Evolutionary conservation across 2,329 filamentous ascomycete species (phyloP), one percentile per base, ranked within the genome.

Genomic region (Fusarium sp.): DNA sequence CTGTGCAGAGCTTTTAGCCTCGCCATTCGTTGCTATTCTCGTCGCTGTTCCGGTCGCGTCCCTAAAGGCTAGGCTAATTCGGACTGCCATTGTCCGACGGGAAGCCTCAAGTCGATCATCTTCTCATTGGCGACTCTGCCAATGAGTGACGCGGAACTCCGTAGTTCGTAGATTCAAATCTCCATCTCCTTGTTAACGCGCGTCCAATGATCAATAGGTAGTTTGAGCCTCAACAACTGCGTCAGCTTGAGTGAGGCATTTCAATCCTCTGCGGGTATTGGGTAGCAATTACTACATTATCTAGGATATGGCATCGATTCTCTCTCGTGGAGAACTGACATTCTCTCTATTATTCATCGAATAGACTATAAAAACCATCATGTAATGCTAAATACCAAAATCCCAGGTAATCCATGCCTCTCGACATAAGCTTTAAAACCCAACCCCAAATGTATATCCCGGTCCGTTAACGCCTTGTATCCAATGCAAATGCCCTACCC

Each of bases 401-500:
- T 42, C 22, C 34, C 65, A 57, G 6, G 43, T 60, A 36, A n/a
- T n/a, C 15, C 26, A 34, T 49, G 50, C 44, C 53, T 55, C 49
- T 34, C n/a, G 44, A 42, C 40, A 13, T 51, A 26, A 39, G 46
- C 38, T 56, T 44, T 45, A 19, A 43, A 44, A 22, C 24, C 44
- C 50, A 49, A 47, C 34, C 43, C 34, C 26, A 46, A 56, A 67
- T 57, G 52, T 39, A 39, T 62, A 40, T 26, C 43, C 28, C 14
- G 15, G 40, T 17, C 67, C 49, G 28, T 53, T 31, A 70, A 70
- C 67, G 67, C 67, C 67, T n/a, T 70, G 22, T 70, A 61, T 57
- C 67, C 67, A 70, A 70, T 70, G 58, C 58, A 65, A 44, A 57
- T 64, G 19, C 59, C 52, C 19, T 50, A 38, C 34, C 50, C 55